These are phyloP conservation scores for Colletotrichum sp. DNA, from an alignment of 2,329 filamentous ascomycete genomes.

Conservation along the genomic window DNA sequence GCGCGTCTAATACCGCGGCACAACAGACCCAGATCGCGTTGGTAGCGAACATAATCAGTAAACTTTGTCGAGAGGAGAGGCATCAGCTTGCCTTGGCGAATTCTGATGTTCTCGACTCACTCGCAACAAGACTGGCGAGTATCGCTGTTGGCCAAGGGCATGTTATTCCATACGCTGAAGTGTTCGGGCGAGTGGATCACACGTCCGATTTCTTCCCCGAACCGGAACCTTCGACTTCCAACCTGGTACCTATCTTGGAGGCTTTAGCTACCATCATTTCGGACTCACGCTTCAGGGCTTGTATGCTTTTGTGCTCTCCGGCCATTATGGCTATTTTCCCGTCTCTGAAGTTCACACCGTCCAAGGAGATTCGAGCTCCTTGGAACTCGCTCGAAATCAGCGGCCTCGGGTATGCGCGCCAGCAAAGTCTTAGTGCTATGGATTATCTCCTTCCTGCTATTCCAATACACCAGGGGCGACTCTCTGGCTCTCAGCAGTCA, in stretches of 20 bases:
- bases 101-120: slow-evolving; percentile 76
- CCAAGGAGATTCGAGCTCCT: slow-evolving; percentile 51
- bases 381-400: slow-evolving; percentile 60
- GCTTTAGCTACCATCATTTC: slow-evolving; percentile 79
- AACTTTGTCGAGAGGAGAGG: slow-evolving; percentile 69
- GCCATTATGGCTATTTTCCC: slow-evolving; percentile 74
- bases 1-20: slow-evolving; percentile 55
- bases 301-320: slow-evolving; percentile 72
- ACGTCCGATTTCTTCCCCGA: slow-evolving; percentile 64
- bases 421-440: slow-evolving; percentile 59
- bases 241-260: slow-evolving; percentile 74
- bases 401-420: slow-evolving; percentile 51
- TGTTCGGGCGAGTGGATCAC: slow-evolving; percentile 57
- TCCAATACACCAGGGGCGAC: slow-evolving; percentile 41
- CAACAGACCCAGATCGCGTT: slow-evolving; percentile 68
- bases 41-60: slow-evolving; percentile 60
- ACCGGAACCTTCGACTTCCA: slow-evolving; percentile 62
- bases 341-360: slow-evolving; percentile 56
- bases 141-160: slow-evolving; percentile 73
- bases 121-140: slow-evolving; percentile 75
- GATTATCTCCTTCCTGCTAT: slow-evolving; percentile 68
- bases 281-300: slow-evolving; percentile 79
- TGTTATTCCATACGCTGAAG: slow-evolving; percentile 69
- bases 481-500: slow-evolving; percentile 33
- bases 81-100: slow-evolving; percentile 77